Percentiles rank a stretch among this genome's conserved stretches.
phyloP scores from a whole-genome alignment of 345 rosid species.

The Camelina hispida region DNA sequence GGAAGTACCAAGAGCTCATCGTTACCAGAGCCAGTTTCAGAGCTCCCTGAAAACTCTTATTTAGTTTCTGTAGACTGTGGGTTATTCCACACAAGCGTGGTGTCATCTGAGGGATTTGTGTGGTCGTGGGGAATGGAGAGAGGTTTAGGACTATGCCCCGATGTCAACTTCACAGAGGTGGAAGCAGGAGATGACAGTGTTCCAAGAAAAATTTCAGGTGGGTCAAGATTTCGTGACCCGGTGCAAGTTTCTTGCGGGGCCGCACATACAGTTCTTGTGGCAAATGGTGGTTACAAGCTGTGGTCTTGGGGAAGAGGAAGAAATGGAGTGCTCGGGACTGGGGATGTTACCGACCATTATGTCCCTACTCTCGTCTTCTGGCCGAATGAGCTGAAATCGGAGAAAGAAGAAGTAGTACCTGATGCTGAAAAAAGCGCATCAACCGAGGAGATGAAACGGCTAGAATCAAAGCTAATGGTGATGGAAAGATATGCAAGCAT shows the following conservation, averaged over 20 bases:
- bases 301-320: constrained; percentile 98
- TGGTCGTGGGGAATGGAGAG: constrained; percentile 99
- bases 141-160: constrained; percentile 90
- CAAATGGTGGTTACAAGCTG: constrained; percentile 70
- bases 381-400: constrained; percentile 53
- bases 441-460: constrained; percentile 68
- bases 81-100: constrained; percentile 85
- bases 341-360: constrained; percentile 54
- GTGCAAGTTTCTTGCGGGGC: constrained; percentile 83
- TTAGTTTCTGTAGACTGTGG: constrained; percentile 86
- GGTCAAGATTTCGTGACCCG: constrained; percentile 61
- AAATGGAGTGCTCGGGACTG: constrained; percentile 87
- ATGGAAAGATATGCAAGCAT: constrained; percentile 79
- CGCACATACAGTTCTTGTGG: constrained; percentile 84
- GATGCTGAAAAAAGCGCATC: constrained; percentile 56
- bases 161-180: constrained; percentile 59
- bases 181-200: constrained; percentile 81
- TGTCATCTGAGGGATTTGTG: constrained; percentile 77
- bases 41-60: constrained; percentile 56
- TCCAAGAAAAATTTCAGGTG: constrained; percentile 58
- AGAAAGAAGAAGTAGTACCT: constrained; percentile 29
- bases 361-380: constrained; percentile 60
- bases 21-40: constrained; percentile 70
- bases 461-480: constrained; percentile 60
- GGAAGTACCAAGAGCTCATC: constrained; percentile 69